A percentile compares a stretch with the other conserved stretches of the same genome.
Evolutionary conservation across 371 early-diverging fungal genomes (phyloP).

Genomic region (Mucor velutinosus): DNA sequence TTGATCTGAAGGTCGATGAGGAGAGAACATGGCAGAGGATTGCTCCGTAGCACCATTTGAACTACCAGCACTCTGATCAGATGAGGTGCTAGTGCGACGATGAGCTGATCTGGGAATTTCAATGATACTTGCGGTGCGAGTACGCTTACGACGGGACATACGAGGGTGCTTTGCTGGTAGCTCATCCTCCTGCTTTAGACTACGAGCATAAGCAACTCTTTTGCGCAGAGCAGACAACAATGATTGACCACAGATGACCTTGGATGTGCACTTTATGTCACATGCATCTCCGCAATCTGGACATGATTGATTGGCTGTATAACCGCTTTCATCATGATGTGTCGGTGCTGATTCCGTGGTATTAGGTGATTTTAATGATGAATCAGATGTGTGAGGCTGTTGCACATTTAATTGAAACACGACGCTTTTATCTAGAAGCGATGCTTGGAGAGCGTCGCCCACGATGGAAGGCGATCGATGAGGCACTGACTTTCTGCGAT

Average conservation of each 20-base stretch:
- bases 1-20: background rate
- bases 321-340: constrained; percentile 4
- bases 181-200: background rate
- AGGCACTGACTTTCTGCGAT: constrained; percentile 12
- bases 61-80: background rate
- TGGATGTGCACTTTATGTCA: constrained; percentile 7
- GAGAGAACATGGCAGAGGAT: background rate
- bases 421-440: constrained; percentile 5
- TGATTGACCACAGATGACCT: constrained; percentile 22
- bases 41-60: background rate
- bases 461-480: constrained; percentile 19
- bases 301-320: constrained; percentile 5
- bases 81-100: background rate
- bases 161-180: background rate
- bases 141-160: background rate
- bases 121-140: background rate
- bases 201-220: constrained; percentile 20
- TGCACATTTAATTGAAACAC: constrained; percentile 13
- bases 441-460: background rate
- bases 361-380: background rate
- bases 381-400: background rate
- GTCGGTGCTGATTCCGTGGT: background rate
- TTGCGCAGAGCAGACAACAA: constrained; percentile 21
- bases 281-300: constrained; percentile 5
- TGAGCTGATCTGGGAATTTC: background rate